Base-by-base conservation (phyloP, 768 basidiomycete genomes). In the Serendipita sp. region DNA sequence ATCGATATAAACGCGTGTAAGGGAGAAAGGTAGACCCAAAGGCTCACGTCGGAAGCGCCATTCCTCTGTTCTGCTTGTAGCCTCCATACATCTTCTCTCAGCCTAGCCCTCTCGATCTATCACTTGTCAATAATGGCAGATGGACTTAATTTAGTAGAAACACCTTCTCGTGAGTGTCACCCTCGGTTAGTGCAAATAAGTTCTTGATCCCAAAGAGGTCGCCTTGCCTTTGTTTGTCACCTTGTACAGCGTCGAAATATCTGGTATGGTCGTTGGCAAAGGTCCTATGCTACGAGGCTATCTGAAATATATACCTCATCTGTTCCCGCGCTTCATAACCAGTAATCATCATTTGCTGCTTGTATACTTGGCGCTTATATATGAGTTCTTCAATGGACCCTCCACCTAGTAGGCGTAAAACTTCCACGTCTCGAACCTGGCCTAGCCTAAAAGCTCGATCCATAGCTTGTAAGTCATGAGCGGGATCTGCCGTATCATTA, bases 391-490 rank as follows among this genome's bases (percentile, higher is more conserved):
- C 91, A 11, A 93, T 78, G 4, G 89, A 88, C 2, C 92, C 91
- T 2, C 90, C 89, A 0, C 87, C 90, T 15, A 95, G 77, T 4
- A 95, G 78, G 40, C 92, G 81, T 69, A 84, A 91, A 1, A 94
- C 91, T 1, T 81, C 77, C 23, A 95, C 92, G 69, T 93, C 86
- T 18, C 91, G 85, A 1, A 80, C 83, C 73, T 95, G 92, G 13
- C 92, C 92, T 66, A 91, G 88, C 3, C 89, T 82, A 71, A 86
- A 92, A 0, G 88, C 89, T 75, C 85, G 77, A 66, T 91, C 91
- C 87, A 90, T 90, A 2, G 91, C 90, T 71, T 91, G 95, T 5
- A 97, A 74, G 71, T 99, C 95, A 68, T 96, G 89, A 0, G 94
- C 91, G 3, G 95, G 95, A 74, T 97, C 91, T 94, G 65, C 4